Conservation (phyloP, 2,329 filamentous ascomycete genomes). For the Paraconiothyrium sp. region DNA sequence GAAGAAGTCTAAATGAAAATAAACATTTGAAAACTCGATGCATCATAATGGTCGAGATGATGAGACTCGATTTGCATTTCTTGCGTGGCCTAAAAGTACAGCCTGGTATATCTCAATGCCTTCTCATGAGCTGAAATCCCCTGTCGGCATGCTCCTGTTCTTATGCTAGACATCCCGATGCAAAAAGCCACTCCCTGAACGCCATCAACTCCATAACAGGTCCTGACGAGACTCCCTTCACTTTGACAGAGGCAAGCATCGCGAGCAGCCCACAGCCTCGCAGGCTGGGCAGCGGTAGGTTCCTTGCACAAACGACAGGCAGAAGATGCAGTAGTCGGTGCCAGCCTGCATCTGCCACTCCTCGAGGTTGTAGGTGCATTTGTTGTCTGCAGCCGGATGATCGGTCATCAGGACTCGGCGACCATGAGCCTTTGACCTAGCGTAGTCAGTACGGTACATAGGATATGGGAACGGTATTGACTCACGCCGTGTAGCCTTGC, state of each 20-base stretch:
- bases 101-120: background rate
- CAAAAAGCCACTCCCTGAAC: background rate
- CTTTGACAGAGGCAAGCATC: background rate
- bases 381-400: no score
- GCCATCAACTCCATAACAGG: background rate
- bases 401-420: no score
- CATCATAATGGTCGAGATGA: background rate
- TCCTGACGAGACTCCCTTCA: background rate
- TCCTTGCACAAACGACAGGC: no score
- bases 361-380: no score
- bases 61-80: background rate
- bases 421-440: no score
- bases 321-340: no score
- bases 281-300: no score
- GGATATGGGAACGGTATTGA: no score
- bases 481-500: no score
- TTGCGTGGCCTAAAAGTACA: background rate
- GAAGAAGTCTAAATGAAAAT: conserved; percentile 4
- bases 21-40: background rate
- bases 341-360: no score
- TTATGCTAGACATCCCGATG: background rate
- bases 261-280: no score
- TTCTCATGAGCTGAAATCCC: background rate
- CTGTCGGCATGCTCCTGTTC: background rate
- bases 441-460: no score